phyloP scores from a whole-genome alignment of 768 basidiomycete species.

The Termitomyces titanicus region DNA sequence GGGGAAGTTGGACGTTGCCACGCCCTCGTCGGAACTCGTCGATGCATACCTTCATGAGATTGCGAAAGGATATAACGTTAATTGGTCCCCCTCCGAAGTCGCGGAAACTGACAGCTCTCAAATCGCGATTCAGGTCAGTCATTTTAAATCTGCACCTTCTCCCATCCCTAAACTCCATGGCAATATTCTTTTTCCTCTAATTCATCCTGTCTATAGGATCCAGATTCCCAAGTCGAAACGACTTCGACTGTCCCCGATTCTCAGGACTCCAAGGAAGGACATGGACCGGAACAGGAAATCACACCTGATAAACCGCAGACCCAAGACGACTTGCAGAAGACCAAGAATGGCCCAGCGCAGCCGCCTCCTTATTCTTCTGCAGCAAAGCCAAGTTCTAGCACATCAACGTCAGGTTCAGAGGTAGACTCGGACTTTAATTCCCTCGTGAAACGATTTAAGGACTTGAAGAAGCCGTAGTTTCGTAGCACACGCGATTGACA shows the following conservation, averaged over 20 bases:
- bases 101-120: slow-evolving; percentile 23
- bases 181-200: background rate
- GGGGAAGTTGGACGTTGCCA: slow-evolving; percentile 66
- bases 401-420: slow-evolving; percentile 23
- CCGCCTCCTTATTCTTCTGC: slow-evolving; percentile 21
- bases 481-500: background rate
- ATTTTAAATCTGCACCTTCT: background rate
- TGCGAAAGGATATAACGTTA: slow-evolving; percentile 78
- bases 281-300: slow-evolving; percentile 26
- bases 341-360: slow-evolving; percentile 13
- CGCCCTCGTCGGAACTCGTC: slow-evolving; percentile 73
- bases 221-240: slow-evolving; percentile 13
- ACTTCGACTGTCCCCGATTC: slow-evolving; percentile 6
- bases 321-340: slow-evolving; percentile 34
- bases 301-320: slow-evolving; percentile 37
- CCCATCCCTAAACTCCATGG: background rate
- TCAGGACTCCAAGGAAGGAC: slow-evolving; percentile 26
- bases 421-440: slow-evolving; percentile 71
- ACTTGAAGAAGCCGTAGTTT: slow-evolving; percentile 73
- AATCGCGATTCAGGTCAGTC: slow-evolving; percentile 36
- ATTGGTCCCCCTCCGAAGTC: slow-evolving; percentile 44
- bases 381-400: slow-evolving; percentile 15
- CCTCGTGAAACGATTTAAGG: slow-evolving; percentile 78
- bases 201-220: slow-evolving; percentile 10
- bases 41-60: slow-evolving; percentile 90